Evolutionary conservation across 495 filamentous ascomycete species (phyloP).

Genomic region (Aspergillus egyptiacus): DNA sequence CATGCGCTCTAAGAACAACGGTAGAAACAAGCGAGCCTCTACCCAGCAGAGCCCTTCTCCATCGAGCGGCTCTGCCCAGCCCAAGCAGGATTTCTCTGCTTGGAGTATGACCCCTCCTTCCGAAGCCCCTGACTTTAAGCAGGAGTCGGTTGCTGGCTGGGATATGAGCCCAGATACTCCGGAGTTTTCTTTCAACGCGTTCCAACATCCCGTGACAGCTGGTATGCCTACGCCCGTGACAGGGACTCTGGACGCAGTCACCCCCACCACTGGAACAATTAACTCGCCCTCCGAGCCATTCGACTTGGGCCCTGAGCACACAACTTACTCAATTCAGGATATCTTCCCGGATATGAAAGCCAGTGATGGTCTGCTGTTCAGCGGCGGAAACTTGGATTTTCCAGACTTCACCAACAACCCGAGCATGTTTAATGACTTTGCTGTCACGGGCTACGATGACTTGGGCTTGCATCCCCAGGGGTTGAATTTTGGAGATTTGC

Average conservation of each 20-base stretch:
- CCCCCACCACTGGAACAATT: slow-evolving; percentile 11
- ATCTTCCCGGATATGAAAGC: slow-evolving; percentile 12
- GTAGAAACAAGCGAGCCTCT: slow-evolving; percentile 20
- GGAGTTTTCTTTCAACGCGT: slow-evolving; percentile 11
- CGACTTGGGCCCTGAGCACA: slow-evolving; percentile 5
- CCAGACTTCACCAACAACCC: slow-evolving; percentile 8
- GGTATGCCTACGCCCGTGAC: slow-evolving; percentile 6
- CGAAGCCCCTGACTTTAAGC: slow-evolving; percentile 5
- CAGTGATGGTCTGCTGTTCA: slow-evolving; percentile 10
- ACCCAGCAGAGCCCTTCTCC: slow-evolving; percentile 10
- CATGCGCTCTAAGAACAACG: slow-evolving; percentile 85
- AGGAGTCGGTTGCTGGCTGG: slow-evolving; percentile 3
- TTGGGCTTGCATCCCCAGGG: slow-evolving; percentile 7
- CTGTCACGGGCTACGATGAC: slow-evolving; percentile 2
- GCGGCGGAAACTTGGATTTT: slow-evolving; percentile 8
- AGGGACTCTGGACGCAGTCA: slow-evolving; percentile 6
- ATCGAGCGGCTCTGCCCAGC: slow-evolving; percentile 2
- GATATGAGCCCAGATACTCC: slow-evolving; percentile 9
- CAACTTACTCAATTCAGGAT: slow-evolving; percentile 9
- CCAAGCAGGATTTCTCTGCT: slow-evolving; percentile 1
- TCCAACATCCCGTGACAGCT: slow-evolving; percentile 4
- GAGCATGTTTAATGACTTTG: slow-evolving; percentile 12
- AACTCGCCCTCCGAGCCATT: slow-evolving; percentile 12
- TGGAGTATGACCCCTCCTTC: slow-evolving; percentile 11
- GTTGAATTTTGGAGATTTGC: slow-evolving; percentile 7